phyloP scores from a whole-genome alignment of 129 eudicot species.

The Tanacetum coccineum region DNA sequence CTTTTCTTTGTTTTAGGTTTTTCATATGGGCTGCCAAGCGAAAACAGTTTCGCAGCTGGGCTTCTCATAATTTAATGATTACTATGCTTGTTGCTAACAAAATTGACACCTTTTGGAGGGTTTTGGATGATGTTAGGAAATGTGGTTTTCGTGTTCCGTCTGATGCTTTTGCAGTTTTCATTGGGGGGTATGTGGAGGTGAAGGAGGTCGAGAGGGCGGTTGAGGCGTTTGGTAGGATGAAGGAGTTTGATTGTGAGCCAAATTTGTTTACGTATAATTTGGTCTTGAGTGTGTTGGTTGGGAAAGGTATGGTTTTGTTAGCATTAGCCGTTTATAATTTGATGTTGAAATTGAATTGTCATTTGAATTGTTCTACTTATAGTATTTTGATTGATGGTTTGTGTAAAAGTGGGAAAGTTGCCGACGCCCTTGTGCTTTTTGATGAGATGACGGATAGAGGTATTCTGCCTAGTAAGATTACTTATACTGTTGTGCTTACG shows the following conservation, averaged over 20 bases:
- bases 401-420: conserved; percentile 56
- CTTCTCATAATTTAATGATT: conserved; percentile 36
- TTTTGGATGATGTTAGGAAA: conserved; percentile 42
- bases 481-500: conserved; percentile 50
- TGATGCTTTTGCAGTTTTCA: conserved; percentile 51
- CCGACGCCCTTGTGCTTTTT: conserved; percentile 49
- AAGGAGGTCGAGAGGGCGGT: conserved; percentile 49
- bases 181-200: conserved; percentile 52
- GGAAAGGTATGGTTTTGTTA: conserved; percentile 47
- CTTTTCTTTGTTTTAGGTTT: conserved; percentile 58
- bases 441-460: conserved; percentile 73
- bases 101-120: conserved; percentile 38
- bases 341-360: conserved; percentile 66
- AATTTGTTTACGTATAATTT: conserved; percentile 47
- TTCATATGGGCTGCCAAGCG: conserved; percentile 56
- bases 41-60: conserved; percentile 43
- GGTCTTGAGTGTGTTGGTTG: conserved; percentile 49
- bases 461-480: conserved; percentile 48
- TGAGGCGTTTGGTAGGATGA: conserved; percentile 71
- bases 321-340: conserved; percentile 65
- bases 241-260: conserved; percentile 51
- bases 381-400: conserved; percentile 75
- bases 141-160: conserved; percentile 20
- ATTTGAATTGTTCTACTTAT: conserved; percentile 51
- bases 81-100: conserved; percentile 24